Conservation (phyloP, 768 basidiomycete genomes). For the Wakefieldia striispora region DNA sequence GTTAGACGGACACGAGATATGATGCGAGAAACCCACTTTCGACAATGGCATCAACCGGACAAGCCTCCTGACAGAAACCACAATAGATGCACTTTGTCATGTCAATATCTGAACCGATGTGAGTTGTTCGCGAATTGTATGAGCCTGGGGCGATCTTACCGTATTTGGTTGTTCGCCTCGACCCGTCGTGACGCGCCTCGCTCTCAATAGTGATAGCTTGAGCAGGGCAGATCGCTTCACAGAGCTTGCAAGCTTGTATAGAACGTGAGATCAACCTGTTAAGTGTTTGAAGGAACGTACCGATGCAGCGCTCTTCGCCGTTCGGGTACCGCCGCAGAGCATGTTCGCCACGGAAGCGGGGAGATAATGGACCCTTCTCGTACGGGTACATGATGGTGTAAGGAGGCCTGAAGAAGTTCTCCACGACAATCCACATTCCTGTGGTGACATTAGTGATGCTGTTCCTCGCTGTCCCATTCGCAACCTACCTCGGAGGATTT, state of each 20-base stretch:
- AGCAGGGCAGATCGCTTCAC: constrained; percentile 98
- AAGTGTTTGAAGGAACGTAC: constrained; percentile 44
- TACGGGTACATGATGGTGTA: constrained; percentile 99
- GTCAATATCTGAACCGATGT: constrained; percentile 72
- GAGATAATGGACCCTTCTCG: constrained; percentile 96
- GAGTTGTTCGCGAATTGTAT: not conserved
- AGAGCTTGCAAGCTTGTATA: constrained; percentile 88
- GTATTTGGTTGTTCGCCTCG: constrained; percentile 95
- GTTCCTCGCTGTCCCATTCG: not conserved
- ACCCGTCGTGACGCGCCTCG: constrained; percentile 93
- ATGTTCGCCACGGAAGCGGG: constrained; percentile 98
- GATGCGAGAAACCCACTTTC: constrained; percentile 67
- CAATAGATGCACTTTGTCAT: constrained; percentile 99
- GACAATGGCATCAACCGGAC: constrained; percentile 98
- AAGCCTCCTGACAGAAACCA: constrained; percentile 99
- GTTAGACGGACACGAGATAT: constrained; percentile 4
- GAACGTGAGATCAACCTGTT: constrained; percentile 5
- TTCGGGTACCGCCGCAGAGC: constrained; percentile 94
- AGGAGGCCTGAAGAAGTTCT: constrained; percentile 90
- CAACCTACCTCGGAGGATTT: constrained; percentile 88
- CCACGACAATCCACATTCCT: constrained; percentile 98
- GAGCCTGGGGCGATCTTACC: constrained; percentile 45
- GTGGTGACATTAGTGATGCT: constrained; percentile 11
- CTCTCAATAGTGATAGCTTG: constrained; percentile 99
- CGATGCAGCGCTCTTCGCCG: constrained; percentile 98